Evolutionary conservation across 2,329 filamentous ascomycete genomes (phyloP), one percentile per base, ranked within the genome.

Genomic region (Gliomastix tumulicola): DNA sequence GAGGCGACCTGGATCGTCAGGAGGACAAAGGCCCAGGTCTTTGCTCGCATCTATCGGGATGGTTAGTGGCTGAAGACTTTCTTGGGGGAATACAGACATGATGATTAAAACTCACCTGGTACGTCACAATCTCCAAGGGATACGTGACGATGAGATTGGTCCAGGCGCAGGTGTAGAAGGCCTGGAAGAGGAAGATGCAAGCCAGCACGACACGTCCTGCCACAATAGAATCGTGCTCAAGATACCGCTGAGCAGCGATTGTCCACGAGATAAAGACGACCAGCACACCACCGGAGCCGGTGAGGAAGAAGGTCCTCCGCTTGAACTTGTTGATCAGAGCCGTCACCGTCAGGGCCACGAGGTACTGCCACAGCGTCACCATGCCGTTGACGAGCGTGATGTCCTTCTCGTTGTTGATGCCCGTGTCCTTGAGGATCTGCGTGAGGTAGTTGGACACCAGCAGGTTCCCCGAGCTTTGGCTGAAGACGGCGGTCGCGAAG

Each of bases 11-110:
- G 57, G 18, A 63, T 65, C 0, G 56, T 61, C 18, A 64, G 47
- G 0, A 66, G 51, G 1, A 63, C 57, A 32, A 66, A 62, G 0
- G 55, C 55, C 56, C 58, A 63, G 0, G 58, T 52, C 48, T 65
- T 66, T 35, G 63, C 62, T 7, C 63, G 57, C 55, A 65, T 63
- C 34, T n/a, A n/a, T n/a, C n/a, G n/a, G n/a, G n/a, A n/a, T n/a
- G n/a, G n/a, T 59, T 54, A n/a, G n/a, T n/a, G n/a, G 22, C 61
- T 60, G 0, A 60, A 56, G 5, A 63, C 56, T 6, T 66, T 49
- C 40, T 66, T 63, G 1, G 63, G 49, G 2, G 63, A 60, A 33
- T 68, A 68, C 0, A n/a, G n/a, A n/a, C 54, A 64, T 63, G 30
- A n/a, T n/a, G n/a, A n/a, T n/a, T n/a, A n/a, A n/a, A n/a, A n/a